A percentile compares a stretch with the other conserved stretches of the same genome.
phyloP scores from a whole-genome alignment of 169 alveolate species.

The Plasmodium vinckei region DNA sequence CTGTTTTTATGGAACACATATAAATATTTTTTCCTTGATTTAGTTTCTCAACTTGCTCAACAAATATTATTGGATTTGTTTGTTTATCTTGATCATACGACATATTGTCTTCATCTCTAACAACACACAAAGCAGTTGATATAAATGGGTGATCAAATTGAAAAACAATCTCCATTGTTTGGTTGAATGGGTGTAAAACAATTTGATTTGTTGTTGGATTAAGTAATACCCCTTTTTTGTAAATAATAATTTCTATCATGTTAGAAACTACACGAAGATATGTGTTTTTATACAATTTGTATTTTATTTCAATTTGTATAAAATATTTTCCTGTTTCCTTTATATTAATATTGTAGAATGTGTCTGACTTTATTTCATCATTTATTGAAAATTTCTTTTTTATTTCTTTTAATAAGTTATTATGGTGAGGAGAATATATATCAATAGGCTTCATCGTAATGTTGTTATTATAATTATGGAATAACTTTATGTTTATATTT shows the following conservation, averaged over 20 bases:
- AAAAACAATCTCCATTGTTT: slow-evolving; percentile 19
- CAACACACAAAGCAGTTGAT: slow-evolving; percentile 39
- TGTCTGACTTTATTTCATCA: slow-evolving; percentile 18
- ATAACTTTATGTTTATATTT: slow-evolving; percentile 16
- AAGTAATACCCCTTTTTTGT: slow-evolving; percentile 23
- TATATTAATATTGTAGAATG: slow-evolving; percentile 23
- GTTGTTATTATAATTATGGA: slow-evolving; percentile 18
- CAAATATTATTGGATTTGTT: background rate
- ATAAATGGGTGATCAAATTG: slow-evolving; percentile 46
- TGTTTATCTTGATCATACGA: too few species aligned
- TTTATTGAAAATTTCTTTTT: background rate
- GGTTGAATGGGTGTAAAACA: slow-evolving; percentile 27
- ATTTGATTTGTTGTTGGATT: background rate
- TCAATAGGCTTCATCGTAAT: slow-evolving; percentile 14
- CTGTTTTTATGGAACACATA: slow-evolving; percentile 29
- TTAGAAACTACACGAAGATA: slow-evolving; percentile 32
- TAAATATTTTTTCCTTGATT: background rate
- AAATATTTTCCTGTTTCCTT: slow-evolving; percentile 27
- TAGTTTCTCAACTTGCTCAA: slow-evolving; percentile 1
- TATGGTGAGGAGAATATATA: background rate
- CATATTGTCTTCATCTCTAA: slow-evolving; percentile 1
- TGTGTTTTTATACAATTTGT: slow-evolving; percentile 11
- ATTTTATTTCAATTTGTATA: slow-evolving; percentile 64
- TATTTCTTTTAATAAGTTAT: background rate
- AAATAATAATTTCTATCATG: slow-evolving; percentile 14